These are phyloP conservation scores for Penicillium crystallinum DNA, from an alignment of 495 filamentous ascomycete species.

Conservation along the genomic window DNA sequence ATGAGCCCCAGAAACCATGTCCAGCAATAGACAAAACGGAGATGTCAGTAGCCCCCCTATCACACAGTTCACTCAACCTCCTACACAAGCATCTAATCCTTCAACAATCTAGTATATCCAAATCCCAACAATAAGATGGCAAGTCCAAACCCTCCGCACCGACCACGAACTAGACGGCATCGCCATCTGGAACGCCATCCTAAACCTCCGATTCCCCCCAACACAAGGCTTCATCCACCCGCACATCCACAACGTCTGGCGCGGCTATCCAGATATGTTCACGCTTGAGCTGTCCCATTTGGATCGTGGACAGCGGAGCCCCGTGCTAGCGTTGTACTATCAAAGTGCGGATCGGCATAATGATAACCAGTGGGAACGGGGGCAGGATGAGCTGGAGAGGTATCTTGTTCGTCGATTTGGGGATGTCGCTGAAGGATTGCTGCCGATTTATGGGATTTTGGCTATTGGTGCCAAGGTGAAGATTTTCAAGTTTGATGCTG, in stretches of 20 bases:
- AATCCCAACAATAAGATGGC: neutral
- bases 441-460: neutral
- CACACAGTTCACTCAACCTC: too few relatives aligned
- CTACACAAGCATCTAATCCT: neutral
- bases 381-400: neutral
- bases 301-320: neutral
- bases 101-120: neutral
- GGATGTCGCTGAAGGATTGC: too few relatives aligned
- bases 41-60: neutral
- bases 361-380: neutral
- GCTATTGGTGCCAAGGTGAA: neutral
- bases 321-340: neutral
- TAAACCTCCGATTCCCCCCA: neutral
- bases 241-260: neutral
- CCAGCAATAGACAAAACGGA: neutral
- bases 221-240: neutral
- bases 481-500: neutral
- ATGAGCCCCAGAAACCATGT: too few relatives aligned
- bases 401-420: neutral
- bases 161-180: neutral
- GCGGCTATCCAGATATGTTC: neutral
- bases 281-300: neutral
- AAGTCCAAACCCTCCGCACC: neutral
- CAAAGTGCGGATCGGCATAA: neutral
- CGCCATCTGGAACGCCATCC: neutral